phyloP scores from a whole-genome alignment of 2,329 filamentous ascomycete species.

The Microsporum audouinii region DNA sequence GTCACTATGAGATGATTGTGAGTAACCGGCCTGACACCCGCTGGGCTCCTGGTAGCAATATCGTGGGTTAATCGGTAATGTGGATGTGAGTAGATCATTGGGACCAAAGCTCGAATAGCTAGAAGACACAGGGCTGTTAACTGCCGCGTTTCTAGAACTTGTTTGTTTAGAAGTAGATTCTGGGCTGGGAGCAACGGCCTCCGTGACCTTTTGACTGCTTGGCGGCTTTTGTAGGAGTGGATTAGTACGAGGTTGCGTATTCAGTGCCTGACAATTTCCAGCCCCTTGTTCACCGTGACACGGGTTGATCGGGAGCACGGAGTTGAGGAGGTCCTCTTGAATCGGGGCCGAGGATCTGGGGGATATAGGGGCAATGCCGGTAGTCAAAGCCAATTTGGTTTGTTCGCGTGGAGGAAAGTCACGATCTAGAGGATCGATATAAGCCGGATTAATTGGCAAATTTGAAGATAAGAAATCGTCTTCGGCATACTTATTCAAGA shows the following conservation, averaged over 20 bases:
- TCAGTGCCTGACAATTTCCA: not conserved
- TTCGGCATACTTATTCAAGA: not conserved
- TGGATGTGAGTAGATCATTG: not conserved
- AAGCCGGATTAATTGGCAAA: constrained; percentile 8
- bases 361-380: not conserved
- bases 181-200: not conserved
- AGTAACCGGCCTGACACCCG: not conserved
- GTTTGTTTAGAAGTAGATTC: not conserved
- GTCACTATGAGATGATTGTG: not conserved
- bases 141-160: not conserved
- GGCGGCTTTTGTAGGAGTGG: constrained; percentile 24
- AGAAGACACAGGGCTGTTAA: not conserved
- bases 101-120: constrained; percentile 14
- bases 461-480: constrained; percentile 5
- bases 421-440: not conserved
- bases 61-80: not conserved
- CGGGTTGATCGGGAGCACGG: constrained; percentile 27
- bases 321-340: constrained; percentile 20
- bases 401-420: not conserved
- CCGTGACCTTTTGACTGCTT: constrained; percentile 17
- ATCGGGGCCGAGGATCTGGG: not conserved
- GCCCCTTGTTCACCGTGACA: not conserved
- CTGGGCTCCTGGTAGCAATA: not conserved
- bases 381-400: not conserved
- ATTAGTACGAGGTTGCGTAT: constrained; percentile 8